phyloP scores from a whole-genome alignment of 164 flowering plant genomes.

The Macadamia tetraphylla region DNA sequence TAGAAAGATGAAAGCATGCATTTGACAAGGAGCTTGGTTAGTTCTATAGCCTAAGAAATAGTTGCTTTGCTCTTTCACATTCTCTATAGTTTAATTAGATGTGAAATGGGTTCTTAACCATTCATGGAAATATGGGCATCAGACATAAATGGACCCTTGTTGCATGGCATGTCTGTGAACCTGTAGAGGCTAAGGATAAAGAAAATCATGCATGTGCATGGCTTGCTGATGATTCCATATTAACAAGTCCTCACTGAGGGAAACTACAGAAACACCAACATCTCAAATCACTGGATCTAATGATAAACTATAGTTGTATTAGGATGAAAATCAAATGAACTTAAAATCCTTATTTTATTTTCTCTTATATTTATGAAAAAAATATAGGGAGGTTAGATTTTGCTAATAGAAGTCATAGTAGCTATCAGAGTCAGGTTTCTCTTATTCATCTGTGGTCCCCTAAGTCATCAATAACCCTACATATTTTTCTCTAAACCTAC shows the following conservation, averaged over 20 bases:
- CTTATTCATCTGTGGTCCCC: slow-evolving; percentile 14
- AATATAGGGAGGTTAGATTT: slow-evolving; percentile 10
- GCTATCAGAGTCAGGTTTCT: slow-evolving; percentile 4
- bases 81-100: neutral
- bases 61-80: slow-evolving; percentile 3
- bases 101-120: slow-evolving; percentile 5
- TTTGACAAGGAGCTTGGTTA: neutral
- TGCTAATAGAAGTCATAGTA: slow-evolving; percentile 10
- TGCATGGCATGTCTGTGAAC: slow-evolving; percentile 2
- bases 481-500: neutral
- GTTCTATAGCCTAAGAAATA: neutral
- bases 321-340: too few relatives aligned
- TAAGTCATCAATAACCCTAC: slow-evolving; percentile 8
- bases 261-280: too few relatives aligned
- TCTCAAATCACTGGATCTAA: too few relatives aligned
- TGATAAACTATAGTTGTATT: too few relatives aligned
- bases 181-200: neutral
- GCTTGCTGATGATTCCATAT: neutral
- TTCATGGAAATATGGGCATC: neutral
- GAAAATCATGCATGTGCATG: neutral
- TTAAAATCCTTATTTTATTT: neutral
- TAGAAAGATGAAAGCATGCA: neutral
- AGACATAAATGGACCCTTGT: slow-evolving; percentile 1
- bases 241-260: too few relatives aligned
- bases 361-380: neutral